Conservation (phyloP, 768 basidiomycete species). For the Kwoniella sp. region DNA sequence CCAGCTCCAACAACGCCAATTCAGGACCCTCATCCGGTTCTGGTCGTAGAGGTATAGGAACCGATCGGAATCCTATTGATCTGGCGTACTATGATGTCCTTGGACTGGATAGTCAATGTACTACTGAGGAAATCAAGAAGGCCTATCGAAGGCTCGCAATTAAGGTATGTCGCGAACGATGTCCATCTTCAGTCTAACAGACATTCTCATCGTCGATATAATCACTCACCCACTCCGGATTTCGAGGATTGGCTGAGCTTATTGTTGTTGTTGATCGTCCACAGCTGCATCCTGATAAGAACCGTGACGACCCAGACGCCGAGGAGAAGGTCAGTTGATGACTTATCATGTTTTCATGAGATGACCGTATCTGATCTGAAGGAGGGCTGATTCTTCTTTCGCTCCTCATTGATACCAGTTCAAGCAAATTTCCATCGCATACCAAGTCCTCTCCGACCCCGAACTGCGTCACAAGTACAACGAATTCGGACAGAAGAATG, state of each 20-base stretch:
- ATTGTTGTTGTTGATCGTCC: neutral
- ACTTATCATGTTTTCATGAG: neutral
- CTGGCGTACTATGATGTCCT: constrained; percentile 56
- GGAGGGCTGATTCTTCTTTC: neutral
- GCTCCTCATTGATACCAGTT: constrained; percentile 37
- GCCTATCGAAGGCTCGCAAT: constrained; percentile 55
- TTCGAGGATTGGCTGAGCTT: constrained; percentile 8
- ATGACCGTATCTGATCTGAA: no score
- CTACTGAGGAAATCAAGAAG: constrained; percentile 54
- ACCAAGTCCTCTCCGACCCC: constrained; percentile 56
- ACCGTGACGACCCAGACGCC: constrained; percentile 54
- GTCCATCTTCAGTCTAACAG: neutral
- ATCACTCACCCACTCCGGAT: neutral
- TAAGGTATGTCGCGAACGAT: constrained; percentile 33
- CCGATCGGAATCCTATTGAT: constrained; percentile 53
- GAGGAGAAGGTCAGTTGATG: constrained; percentile 58
- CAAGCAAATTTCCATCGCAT: constrained; percentile 55
- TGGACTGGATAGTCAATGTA: constrained; percentile 51
- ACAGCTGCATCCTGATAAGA: constrained; percentile 47
- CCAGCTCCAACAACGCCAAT: neutral
- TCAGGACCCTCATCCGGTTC: constrained; percentile 1
- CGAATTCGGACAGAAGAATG: constrained; percentile 55
- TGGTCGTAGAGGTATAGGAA: constrained; percentile 41
- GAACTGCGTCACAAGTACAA: constrained; percentile 55
- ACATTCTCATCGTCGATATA: neutral